Percentiles rank a stretch among this genome's conserved stretches.
phyloP scores from a whole-genome alignment of 148 eudicot genomes.

The Silene latifolia region DNA sequence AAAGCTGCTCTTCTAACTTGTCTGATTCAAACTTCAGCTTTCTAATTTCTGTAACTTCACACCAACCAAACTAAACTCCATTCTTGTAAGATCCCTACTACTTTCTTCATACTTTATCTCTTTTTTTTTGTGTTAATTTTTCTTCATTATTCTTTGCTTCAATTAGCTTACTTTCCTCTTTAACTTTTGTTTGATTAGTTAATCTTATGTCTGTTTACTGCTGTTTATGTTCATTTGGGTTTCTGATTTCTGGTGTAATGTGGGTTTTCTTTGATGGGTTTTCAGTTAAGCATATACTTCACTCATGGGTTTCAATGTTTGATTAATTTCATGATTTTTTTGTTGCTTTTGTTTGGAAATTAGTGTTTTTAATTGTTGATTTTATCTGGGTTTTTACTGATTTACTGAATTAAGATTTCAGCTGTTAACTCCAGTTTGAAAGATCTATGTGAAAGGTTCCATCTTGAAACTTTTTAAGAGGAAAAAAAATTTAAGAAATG shows the following conservation, averaged over 20 bases:
- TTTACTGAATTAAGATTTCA: not conserved
- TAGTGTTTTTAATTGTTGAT: not conserved
- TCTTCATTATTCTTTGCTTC: constrained; percentile 1
- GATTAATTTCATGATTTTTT: constrained; percentile 19
- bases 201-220: not conserved
- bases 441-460: constrained; percentile 19
- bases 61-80: not conserved
- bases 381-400: constrained; percentile 14
- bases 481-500: not conserved
- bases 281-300: constrained; percentile 8
- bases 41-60: constrained; percentile 1
- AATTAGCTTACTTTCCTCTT: constrained; percentile 1
- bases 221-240: constrained; percentile 13
- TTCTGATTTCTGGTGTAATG: constrained; percentile 13
- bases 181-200: not conserved
- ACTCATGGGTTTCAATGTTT: not conserved
- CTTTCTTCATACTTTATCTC: not conserved
- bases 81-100: constrained; percentile 13
- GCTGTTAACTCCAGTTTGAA: not conserved
- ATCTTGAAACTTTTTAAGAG: not conserved
- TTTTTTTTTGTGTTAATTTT: not conserved
- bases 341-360: constrained; percentile 3
- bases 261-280: not conserved
- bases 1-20: constrained; percentile 9
- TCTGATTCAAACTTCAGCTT: not conserved